Percentiles rank a stretch among this genome's conserved stretches.
Evolutionary conservation across 2,329 filamentous ascomycete species (phyloP).

Genomic region (Lecanosticta acicola): DNA sequence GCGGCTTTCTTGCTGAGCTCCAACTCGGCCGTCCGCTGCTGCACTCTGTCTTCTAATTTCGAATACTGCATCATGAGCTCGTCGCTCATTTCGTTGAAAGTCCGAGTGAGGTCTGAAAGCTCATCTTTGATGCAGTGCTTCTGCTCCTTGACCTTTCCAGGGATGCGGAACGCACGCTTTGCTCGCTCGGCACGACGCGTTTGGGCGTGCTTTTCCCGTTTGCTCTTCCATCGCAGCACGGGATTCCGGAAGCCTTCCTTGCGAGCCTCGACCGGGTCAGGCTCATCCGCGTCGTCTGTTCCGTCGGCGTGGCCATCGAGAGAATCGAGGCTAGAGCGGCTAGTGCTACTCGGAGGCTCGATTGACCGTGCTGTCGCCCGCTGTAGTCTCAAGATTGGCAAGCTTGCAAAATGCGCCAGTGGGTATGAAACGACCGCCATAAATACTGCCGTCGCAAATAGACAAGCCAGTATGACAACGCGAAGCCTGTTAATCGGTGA

Average conservation of each 20-base stretch:
- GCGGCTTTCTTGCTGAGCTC: constrained; percentile 87
- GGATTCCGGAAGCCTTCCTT: constrained; percentile 43
- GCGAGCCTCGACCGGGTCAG: constrained; percentile 33
- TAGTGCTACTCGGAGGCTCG: constrained; percentile 53
- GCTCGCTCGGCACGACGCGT: constrained; percentile 32
- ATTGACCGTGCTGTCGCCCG: constrained; percentile 70
- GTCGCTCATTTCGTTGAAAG: constrained; percentile 92
- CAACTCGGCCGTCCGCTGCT: constrained; percentile 73
- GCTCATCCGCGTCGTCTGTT: constrained; percentile 43
- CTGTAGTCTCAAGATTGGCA: constrained; percentile 71
- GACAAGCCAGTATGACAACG: constrained; percentile 73
- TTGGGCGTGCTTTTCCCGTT: constrained; percentile 24
- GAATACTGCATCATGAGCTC: constrained; percentile 83
- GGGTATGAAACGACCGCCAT: constrained; percentile 69
- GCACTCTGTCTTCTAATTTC: constrained; percentile 76
- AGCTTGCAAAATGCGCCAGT: constrained; percentile 73
- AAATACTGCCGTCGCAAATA: constrained; percentile 71
- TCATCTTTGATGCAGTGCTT: constrained; percentile 78
- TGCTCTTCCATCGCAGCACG: constrained; percentile 30
- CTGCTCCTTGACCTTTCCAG: constrained; percentile 69
- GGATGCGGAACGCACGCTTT: constrained; percentile 67
- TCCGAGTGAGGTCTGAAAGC: constrained; percentile 71
- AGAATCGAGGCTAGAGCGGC: constrained; percentile 37
- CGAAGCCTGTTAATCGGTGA: constrained; percentile 68
- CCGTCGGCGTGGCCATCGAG: constrained; percentile 17